Percentiles rank a stretch among this genome's conserved stretches.
Conservation (phyloP, 495 filamentous ascomycete species). For the Penicillium diatomitis region DNA sequence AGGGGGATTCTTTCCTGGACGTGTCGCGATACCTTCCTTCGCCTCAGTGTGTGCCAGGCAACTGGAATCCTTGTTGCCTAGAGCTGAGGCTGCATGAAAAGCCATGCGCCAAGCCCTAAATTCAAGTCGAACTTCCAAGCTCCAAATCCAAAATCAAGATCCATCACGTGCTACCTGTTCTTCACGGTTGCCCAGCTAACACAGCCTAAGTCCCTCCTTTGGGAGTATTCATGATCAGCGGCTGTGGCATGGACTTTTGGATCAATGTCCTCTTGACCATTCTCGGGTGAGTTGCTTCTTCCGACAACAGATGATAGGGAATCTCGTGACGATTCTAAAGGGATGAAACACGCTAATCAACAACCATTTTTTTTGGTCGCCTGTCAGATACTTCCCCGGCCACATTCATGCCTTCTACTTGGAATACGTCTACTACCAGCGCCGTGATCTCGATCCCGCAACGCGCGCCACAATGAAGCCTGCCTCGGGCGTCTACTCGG, state of each 20-base stretch:
- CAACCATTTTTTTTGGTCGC: no score
- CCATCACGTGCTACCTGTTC: no score
- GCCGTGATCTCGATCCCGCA: slow-evolving; percentile 45
- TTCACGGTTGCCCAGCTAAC: background rate
- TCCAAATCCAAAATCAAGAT: slow-evolving; percentile 3
- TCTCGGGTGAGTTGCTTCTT: slow-evolving; percentile 42
- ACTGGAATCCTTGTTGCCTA: slow-evolving; percentile 1
- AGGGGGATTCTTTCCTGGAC: no score
- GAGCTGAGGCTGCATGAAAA: no score
- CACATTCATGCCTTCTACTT: slow-evolving; percentile 90
- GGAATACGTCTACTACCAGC: slow-evolving; percentile 78
- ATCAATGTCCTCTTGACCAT: slow-evolving; percentile 56
- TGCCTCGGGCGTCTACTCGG: slow-evolving; percentile 72
- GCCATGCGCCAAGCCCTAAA: background rate
- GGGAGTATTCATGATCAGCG: slow-evolving; percentile 53
- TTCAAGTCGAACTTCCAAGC: background rate
- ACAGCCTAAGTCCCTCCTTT: slow-evolving; percentile 47
- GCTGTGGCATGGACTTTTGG: slow-evolving; percentile 54
- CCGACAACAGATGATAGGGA: no score
- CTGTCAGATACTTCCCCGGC: slow-evolving; percentile 59
- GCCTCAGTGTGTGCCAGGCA: background rate
- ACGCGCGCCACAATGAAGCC: slow-evolving; percentile 38
- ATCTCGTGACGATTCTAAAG: no score
- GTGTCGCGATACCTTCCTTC: no score
- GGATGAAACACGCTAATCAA: no score